phyloP scores from a whole-genome alignment of 2,329 filamentous ascomycete genomes.

The Colletotrichum cordylinicola region DNA sequence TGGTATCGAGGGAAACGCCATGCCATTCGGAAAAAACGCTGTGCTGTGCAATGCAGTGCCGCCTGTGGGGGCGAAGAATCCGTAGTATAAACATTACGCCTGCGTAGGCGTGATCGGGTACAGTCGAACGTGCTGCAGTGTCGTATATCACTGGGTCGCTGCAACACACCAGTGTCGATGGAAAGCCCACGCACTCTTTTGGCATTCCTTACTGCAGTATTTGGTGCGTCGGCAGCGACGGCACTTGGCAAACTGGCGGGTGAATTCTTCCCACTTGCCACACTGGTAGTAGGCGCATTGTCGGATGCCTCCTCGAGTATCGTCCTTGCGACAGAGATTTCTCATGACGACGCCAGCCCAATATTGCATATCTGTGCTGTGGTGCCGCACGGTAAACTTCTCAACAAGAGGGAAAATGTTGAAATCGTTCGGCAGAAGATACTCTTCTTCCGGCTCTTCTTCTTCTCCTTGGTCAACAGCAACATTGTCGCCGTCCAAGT shows the following conservation, averaged over 20 bases:
- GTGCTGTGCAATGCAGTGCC: slow-evolving; percentile 46
- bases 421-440: slow-evolving; percentile 89
- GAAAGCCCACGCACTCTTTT: slow-evolving; percentile 98
- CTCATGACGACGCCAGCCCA: slow-evolving; percentile 99
- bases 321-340: slow-evolving; percentile 97
- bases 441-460: slow-evolving; percentile 81
- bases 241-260: slow-evolving; percentile 97
- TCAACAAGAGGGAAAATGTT: slow-evolving; percentile 99
- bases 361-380: slow-evolving; percentile 98
- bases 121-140: slow-evolving; percentile 21
- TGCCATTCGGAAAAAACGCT: slow-evolving; percentile 43
- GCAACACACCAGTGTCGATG: slow-evolving; percentile 97
- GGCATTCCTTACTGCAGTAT: slow-evolving; percentile 99
- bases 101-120: neutral
- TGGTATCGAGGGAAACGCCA: slow-evolving; percentile 52
- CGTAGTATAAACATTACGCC: slow-evolving; percentile 22
- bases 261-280: slow-evolving; percentile 97
- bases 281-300: slow-evolving; percentile 99
- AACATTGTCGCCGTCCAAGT: slow-evolving; percentile 75
- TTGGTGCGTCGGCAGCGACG: slow-evolving; percentile 95
- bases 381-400: slow-evolving; percentile 95
- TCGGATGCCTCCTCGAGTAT: slow-evolving; percentile 89
- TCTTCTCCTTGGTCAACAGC: slow-evolving; percentile 51
- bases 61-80: slow-evolving; percentile 26
- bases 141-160: slow-evolving; percentile 57